phyloP scores from a whole-genome alignment of 495 filamentous ascomycete genomes.

The Trichocladium uniseriatum region DNA sequence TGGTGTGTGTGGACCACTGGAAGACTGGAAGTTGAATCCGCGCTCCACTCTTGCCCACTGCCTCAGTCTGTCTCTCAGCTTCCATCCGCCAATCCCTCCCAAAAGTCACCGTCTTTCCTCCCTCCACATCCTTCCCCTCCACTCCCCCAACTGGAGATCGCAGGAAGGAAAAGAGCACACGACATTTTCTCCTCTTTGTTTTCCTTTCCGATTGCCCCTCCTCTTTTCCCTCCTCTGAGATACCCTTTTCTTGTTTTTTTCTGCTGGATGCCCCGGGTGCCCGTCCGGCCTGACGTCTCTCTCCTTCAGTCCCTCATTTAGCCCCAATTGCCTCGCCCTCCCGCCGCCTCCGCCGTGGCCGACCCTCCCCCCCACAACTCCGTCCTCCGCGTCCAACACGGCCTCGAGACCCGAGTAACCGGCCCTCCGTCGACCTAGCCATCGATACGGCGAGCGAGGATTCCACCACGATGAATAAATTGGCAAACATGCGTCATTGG shows the following conservation, averaged over 20 bases:
- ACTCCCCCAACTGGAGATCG: slow-evolving; percentile 23
- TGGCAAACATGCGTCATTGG: slow-evolving; percentile 90
- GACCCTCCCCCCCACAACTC: slow-evolving; percentile 4
- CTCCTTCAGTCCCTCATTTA: slow-evolving; percentile 24
- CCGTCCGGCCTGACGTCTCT: slow-evolving; percentile 10
- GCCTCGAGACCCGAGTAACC: background rate
- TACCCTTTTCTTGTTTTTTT: slow-evolving; percentile 24
- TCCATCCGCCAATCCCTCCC: slow-evolving; percentile 23
- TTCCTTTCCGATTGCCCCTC: slow-evolving; percentile 11
- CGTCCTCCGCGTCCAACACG: background rate
- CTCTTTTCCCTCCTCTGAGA: slow-evolving; percentile 15
- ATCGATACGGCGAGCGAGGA: background rate
- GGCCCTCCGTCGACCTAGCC: background rate
- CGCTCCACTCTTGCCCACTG: slow-evolving; percentile 2
- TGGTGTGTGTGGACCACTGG: background rate
- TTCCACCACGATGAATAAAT: slow-evolving; percentile 71
- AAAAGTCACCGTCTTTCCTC: slow-evolving; percentile 26
- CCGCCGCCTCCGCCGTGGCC: slow-evolving; percentile 6
- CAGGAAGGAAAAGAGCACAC: slow-evolving; percentile 32
- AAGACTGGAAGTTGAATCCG: background rate
- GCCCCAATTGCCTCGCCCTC: slow-evolving; percentile 18
- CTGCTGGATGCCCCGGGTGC: slow-evolving; percentile 19
- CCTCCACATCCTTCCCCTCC: slow-evolving; percentile 33
- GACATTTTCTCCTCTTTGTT: slow-evolving; percentile 26
- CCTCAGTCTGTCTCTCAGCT: slow-evolving; percentile 17